A percentile compares a stretch with the other conserved stretches of the same genome.
Evolutionary conservation across 345 rosid genomes (phyloP).

Genomic region (Brassica juncea): DNA sequence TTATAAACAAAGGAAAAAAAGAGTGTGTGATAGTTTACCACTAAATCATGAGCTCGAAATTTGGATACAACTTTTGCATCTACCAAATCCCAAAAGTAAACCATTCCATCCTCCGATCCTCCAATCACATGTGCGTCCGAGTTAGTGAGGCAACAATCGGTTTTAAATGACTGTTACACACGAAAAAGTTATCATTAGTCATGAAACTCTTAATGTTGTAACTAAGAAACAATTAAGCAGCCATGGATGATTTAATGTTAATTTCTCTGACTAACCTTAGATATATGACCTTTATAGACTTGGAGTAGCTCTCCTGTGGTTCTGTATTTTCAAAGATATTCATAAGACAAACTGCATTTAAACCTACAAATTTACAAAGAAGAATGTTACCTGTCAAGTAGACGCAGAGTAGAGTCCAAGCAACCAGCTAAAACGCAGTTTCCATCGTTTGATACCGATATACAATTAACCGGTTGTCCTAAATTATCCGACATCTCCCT

Average conservation of each 20-base stretch:
- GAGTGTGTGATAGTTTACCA: slow-evolving; percentile 52
- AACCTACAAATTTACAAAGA: background rate
- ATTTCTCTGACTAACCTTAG: slow-evolving; percentile 64
- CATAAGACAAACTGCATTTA: background rate
- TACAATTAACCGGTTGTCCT: slow-evolving; percentile 96
- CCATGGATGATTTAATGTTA: background rate
- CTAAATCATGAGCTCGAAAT: slow-evolving; percentile 80
- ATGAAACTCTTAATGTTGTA: background rate
- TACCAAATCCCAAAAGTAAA: slow-evolving; percentile 96
- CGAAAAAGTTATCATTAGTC: background rate
- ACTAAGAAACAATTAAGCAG: background rate
- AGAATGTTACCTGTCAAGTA: slow-evolving; percentile 69
- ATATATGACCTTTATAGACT: slow-evolving; percentile 88
- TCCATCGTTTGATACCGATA: slow-evolving; percentile 86
- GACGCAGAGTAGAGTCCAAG: slow-evolving; percentile 83
- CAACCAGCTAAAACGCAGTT: slow-evolving; percentile 90
- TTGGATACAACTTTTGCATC: slow-evolving; percentile 79
- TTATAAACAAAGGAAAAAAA: background rate
- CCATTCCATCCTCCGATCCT: slow-evolving; percentile 94
- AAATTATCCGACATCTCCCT: slow-evolving; percentile 87
- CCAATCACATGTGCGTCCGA: slow-evolving; percentile 82
- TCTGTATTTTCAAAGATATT: slow-evolving; percentile 46
- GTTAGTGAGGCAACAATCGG: slow-evolving; percentile 91
- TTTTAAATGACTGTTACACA: slow-evolving; percentile 75
- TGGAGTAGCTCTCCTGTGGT: slow-evolving; percentile 84